Evolutionary conservation across 768 basidiomycete genomes (phyloP).

Genomic region (Suillus hirtellus): DNA sequence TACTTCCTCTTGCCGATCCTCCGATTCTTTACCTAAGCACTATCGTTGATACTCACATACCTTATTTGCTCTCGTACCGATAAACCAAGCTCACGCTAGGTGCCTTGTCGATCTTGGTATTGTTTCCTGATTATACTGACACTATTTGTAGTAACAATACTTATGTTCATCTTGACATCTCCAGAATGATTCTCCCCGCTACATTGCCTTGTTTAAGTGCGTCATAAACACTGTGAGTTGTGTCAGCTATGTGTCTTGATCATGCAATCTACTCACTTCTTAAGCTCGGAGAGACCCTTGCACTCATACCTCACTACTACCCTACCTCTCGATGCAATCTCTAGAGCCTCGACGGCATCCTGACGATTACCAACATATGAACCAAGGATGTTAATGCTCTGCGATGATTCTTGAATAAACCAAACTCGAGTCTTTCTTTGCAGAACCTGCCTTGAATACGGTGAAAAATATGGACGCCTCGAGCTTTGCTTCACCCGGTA

Average conservation of each 20-base stretch:
- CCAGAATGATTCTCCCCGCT: constrained; percentile 44
- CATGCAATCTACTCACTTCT: constrained; percentile 40
- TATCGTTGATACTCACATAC: no score
- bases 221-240: constrained; percentile 35
- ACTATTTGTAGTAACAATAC: no score
- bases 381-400: constrained; percentile 29
- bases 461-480: constrained; percentile 71
- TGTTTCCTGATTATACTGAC: no score
- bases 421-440: constrained; percentile 27
- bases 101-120: no score
- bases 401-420: not conserved
- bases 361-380: constrained; percentile 73
- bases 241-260: not conserved
- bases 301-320: constrained; percentile 59
- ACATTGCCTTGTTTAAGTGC: constrained; percentile 41
- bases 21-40: no score
- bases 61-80: no score
- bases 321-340: constrained; percentile 69
- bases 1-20: no score
- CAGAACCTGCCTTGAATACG: constrained; percentile 51
- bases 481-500: constrained; percentile 62
- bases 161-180: constrained; percentile 27
- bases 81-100: no score
- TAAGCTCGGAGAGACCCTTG: constrained; percentile 51
- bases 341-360: constrained; percentile 79